Base-by-base conservation (phyloP, 75 land plant species). In the Ceratopteris richardii region DNA sequence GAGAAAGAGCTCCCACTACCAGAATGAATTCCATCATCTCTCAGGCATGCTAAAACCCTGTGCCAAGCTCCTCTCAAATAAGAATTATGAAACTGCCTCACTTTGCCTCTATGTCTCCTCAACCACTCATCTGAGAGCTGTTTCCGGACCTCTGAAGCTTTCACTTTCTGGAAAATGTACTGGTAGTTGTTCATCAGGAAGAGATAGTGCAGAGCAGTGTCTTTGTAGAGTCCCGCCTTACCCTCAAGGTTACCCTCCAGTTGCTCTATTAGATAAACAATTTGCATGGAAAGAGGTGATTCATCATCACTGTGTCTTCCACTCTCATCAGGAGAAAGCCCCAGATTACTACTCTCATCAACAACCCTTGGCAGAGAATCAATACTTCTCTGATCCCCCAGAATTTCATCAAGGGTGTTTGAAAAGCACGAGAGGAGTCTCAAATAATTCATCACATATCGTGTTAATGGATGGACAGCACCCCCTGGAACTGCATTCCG, bases 371-470 rank as follows among this genome's bases (percentile, higher is more conserved):
- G 50, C 9, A 22, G 27, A 51, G 31, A 58, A 14, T 46, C 50
- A 46, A 14, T 17, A 37, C 37, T 53, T 19, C 58, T 54, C 33
- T 53, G 26, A 30, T 27, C 40, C 17, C 26, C 54, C 5, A 75
- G 58, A 42, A 81, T 68, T 24, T 51, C 36, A 44, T 78, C 54
- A 0, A 84, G 68, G 9, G 78, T 73, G 20, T 71, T 60, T 10
- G 31, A 51, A 51, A 75, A 84, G 22, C 46, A 74, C 0, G 67
- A 24, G 26, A 87, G 78, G 25, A 65, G 44, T 20, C 52, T 66
- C 40, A 78, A 55, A 51, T 84, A 87, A 50, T 87, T 87, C 88
- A 87, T 81, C 21, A 84, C 85, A 64, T 87, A 87, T 18, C 67
- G 70, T 0, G 88, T 81, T 16, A 84, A 58, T 30, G 61, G 88